Conservation (phyloP, 2,329 filamentous ascomycete species). For the Cercospora sp. region DNA sequence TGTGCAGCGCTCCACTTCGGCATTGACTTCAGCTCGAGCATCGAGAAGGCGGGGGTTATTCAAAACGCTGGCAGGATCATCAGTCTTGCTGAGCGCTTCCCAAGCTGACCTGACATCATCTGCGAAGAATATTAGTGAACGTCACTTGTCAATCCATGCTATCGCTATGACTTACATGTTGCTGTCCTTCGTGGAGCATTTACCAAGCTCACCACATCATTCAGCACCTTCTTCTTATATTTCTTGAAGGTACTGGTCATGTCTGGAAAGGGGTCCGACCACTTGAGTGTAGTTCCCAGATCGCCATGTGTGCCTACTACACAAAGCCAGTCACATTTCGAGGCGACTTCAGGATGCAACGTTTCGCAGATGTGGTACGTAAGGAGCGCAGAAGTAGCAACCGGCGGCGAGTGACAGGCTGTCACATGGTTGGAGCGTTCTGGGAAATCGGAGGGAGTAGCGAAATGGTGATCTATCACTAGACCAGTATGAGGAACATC, state of each 20-base stretch:
- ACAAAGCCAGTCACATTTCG: conserved; percentile 61
- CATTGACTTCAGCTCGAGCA: conserved; percentile 60
- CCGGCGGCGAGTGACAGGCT: conserved; percentile 63
- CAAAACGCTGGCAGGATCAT: conserved; percentile 54
- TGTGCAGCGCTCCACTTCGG: conserved; percentile 62
- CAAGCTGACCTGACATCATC: conserved; percentile 62
- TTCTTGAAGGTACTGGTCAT: conserved; percentile 61
- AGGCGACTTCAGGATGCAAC: conserved; percentile 54
- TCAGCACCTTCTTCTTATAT: conserved; percentile 62
- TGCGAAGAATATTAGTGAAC: background rate
- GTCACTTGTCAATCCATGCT: background rate
- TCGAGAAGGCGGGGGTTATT: conserved; percentile 52
- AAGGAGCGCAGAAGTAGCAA: conserved; percentile 64
- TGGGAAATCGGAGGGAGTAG: conserved; percentile 60
- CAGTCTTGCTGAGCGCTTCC: conserved; percentile 56
- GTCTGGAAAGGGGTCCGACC: conserved; percentile 66
- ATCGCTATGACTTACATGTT: conserved; percentile 40
- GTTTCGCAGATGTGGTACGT: conserved; percentile 63
- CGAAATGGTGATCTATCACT: conserved; percentile 66
- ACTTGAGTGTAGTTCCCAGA: conserved; percentile 64
- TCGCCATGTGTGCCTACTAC: conserved; percentile 64
- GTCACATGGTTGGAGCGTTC: conserved; percentile 57
- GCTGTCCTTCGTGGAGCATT: conserved; percentile 66
- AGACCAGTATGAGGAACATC: conserved; percentile 53
- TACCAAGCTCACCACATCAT: conserved; percentile 62